These are phyloP conservation scores for Stipa capillata DNA, from an alignment of 176 grass and related monocot genomes.

Conservation along the genomic window DNA sequence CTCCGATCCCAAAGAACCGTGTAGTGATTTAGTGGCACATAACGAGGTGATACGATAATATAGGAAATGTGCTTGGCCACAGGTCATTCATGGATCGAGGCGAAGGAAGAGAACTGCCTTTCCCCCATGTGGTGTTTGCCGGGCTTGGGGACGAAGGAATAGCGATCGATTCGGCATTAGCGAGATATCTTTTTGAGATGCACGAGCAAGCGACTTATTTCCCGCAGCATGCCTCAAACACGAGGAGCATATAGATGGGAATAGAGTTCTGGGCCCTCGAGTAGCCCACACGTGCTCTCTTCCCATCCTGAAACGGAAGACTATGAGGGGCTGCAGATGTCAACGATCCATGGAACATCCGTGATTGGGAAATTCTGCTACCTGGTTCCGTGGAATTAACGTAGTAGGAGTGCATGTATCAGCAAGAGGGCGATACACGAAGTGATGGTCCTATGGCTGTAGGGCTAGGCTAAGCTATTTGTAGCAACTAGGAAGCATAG, in stretches of 20 bases:
- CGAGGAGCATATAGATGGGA: constrained; percentile 2
- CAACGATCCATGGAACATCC: not conserved
- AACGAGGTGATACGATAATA: constrained; percentile 7
- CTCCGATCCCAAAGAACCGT: not conserved
- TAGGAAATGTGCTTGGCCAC: not conserved
- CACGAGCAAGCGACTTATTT: not conserved
- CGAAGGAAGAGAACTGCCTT: not conserved
- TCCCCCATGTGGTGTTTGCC: constrained; percentile 32
- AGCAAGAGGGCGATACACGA: not conserved
- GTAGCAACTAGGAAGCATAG: not conserved
- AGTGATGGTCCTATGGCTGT: constrained; percentile 28
- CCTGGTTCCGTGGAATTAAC: no score
- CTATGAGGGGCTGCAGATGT: not conserved
- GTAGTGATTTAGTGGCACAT: not conserved
- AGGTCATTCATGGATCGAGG: not conserved
- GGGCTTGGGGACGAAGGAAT: constrained; percentile 24
- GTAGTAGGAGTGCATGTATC: not conserved
- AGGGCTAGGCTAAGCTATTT: not conserved
- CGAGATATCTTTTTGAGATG: not conserved
- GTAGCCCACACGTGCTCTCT: not conserved
- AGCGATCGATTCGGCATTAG: not conserved
- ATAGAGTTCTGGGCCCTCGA: not conserved
- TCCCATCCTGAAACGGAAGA: constrained; percentile 21
- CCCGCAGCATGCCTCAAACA: constrained; percentile 13
- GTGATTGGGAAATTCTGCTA: not conserved